Evolutionary conservation across 257 asterid genomes (phyloP).

Genomic region (Anisodus tanguticus): DNA sequence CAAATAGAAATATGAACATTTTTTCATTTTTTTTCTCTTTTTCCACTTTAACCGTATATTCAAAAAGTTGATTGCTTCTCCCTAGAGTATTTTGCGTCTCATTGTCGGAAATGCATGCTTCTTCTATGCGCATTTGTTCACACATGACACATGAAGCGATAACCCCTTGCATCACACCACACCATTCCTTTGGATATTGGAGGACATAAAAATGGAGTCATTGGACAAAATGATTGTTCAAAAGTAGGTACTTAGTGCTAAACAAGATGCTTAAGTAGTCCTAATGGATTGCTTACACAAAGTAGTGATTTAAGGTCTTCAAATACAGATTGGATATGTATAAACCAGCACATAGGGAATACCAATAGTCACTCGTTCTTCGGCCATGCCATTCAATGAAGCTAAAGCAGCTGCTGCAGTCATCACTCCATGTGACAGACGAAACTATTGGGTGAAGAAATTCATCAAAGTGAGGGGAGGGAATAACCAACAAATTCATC

Average conservation of each 20-base stretch:
- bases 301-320: conserved; percentile 13
- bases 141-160: background rate
- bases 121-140: background rate
- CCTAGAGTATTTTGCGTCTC: background rate
- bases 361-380: background rate
- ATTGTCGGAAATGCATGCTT: background rate
- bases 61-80: background rate
- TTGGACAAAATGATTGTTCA: conserved; percentile 1
- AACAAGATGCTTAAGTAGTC: conserved; percentile 8
- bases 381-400: background rate
- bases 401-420: conserved; percentile 9
- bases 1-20: too few species aligned
- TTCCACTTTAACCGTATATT: too few species aligned
- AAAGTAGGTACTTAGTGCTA: conserved; percentile 6
- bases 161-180: background rate
- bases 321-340: background rate
- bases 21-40: too few species aligned
- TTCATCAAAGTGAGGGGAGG: background rate
- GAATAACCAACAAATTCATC: background rate
- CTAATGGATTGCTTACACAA: background rate
- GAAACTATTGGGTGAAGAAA: conserved; percentile 22
- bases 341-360: conserved; percentile 9
- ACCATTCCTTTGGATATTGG: background rate
- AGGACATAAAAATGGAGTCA: background rate
- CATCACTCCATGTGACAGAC: background rate